Percentiles rank a stretch among this genome's conserved stretches.
Evolutionary conservation across 495 filamentous ascomycete genomes (phyloP).

Genomic region (Trichodelitschia bisporula): DNA sequence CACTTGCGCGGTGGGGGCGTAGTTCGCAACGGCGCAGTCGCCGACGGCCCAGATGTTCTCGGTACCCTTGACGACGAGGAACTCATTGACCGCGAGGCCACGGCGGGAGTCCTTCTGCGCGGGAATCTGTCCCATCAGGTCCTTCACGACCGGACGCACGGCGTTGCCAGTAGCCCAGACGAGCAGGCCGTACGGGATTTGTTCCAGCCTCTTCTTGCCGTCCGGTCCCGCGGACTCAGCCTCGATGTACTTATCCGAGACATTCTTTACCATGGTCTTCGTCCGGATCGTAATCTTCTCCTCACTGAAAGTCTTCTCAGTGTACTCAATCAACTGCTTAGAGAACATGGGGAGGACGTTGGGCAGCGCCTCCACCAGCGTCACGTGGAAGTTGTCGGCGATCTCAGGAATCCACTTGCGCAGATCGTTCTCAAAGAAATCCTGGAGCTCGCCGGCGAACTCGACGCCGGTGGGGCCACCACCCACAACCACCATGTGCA

Average conservation of each 20-base stretch:
- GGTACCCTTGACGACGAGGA: constrained; percentile 89
- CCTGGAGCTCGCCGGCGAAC: constrained; percentile 91
- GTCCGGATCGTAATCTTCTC: constrained; percentile 89
- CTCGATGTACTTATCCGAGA: constrained; percentile 85
- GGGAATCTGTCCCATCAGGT: constrained; percentile 78
- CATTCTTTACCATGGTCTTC: constrained; percentile 97
- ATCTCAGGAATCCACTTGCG: constrained; percentile 97
- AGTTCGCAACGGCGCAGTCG: constrained; percentile 87
- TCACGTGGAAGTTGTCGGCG: constrained; percentile 81
- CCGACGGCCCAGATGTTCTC: constrained; percentile 86
- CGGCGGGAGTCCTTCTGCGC: constrained; percentile 88
- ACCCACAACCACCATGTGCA: constrained; percentile 98
- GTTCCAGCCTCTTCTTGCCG: constrained; percentile 54
- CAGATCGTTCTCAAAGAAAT: constrained; percentile 95
- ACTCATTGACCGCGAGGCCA: constrained; percentile 90
- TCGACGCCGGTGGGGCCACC: constrained; percentile 96
- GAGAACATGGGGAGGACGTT: constrained; percentile 95
- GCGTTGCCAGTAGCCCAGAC: constrained; percentile 99
- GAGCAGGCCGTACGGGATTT: constrained; percentile 81
- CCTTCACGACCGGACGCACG: constrained; percentile 62
- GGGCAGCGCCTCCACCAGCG: constrained; percentile 91
- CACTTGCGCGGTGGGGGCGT: constrained; percentile 93
- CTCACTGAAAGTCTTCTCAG: constrained; percentile 95
- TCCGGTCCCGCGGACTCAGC: constrained; percentile 70
- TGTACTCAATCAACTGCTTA: constrained; percentile 97